Base-by-base conservation (phyloP, 768 basidiomycete genomes). In the Termitomyces titanicus region DNA sequence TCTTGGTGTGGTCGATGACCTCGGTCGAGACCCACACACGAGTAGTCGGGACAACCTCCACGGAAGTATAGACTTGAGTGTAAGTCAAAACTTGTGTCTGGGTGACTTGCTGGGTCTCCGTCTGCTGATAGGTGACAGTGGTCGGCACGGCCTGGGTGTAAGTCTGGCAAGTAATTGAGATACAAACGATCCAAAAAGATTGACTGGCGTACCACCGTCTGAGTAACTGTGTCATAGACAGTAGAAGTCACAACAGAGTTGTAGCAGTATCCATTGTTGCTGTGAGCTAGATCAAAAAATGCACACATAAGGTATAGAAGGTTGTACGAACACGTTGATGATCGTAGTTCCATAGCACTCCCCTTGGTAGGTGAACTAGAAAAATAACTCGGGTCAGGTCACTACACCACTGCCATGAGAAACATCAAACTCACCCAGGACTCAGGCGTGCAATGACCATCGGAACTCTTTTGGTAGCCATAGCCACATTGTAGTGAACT, bases 281-380 rank as follows among this genome's bases (percentile, higher is more conserved):
- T 59, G 29, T 18, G 33, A 37, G 53, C 43, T 57, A 52, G 53
- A 42, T 56, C 34, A 49, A 42, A 61, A 44, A 51, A 60, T 49
- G 34, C 8, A 29, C 29, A 18, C 12, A 3, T 1, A 2, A n/a
- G 37, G 27, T 18, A 27, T n/a, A 53, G 42, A 33, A 7, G 39
- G 29, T 47, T 15, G 37, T 22, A 51, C 63, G 39, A 35, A 64
- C 62, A 62, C 60, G 49, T 71, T 61, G 59, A 87, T 85, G 68
- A 86, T 83, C 56, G 79, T 82, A 20, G 80, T 81, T 46, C 79
- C 83, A 62, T 88, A 86, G 70, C 87, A 88, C 47, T 83, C 83
- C 24, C 71, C 64, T 47, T 72, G 67, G 20, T 64, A 61, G 37
- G 63, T 72, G 63, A 74, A 79, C 75, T 80, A n/a, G n/a, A 49